Evolutionary conservation across 2,329 filamentous ascomycete genomes (phyloP), one percentile per base, ranked within the genome.

Genomic region (Teratosphaeria nubilosa): DNA sequence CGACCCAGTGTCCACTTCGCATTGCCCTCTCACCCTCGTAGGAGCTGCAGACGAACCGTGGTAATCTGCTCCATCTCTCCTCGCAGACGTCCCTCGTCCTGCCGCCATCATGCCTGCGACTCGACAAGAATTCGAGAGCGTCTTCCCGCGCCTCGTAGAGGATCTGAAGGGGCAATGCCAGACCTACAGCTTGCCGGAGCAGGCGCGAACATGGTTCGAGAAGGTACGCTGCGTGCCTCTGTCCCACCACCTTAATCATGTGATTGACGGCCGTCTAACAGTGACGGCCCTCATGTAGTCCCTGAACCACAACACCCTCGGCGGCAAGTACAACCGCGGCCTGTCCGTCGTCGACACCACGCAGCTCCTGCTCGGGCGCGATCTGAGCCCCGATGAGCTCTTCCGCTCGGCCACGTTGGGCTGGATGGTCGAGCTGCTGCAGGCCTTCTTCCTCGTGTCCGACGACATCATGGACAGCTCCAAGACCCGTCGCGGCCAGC

Each of bases 391-490:
- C 62, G 83, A 92, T 59, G 87, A 97, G 77, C 95, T 91, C 81
- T 94, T 95, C 79, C 80, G 89, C 67, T 81, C 92, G 53, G 89
- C 91, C 51, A 87, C 90, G 20, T 83, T 99, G 20, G 94, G 94
- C 71, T 99, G 94, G 94, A 85, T 96, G 82, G 95, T 95, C 63
- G 94, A 99, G 82, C 85, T 99, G 54, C 87, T 99, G 34, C 94
- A 99, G 79, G 92, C 94, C 65, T 97, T 96, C 82, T 97, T 99
- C 84, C 85, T 99, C 59, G 94, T 99, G 64, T 91, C 90, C 51
- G 94, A 99, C 77, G 94, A 99, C 75, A 96, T 99, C 70, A 99
- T 99, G 94, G 94, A 99, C 78, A 77, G 82, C 68, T 95, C 88
- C 74, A 94, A 96, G 75, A 99, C 94, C 58, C 91, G 94, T 61